Conservation (phyloP, 352 stramenopile species). For the Phytopythium aichiense region DNA sequence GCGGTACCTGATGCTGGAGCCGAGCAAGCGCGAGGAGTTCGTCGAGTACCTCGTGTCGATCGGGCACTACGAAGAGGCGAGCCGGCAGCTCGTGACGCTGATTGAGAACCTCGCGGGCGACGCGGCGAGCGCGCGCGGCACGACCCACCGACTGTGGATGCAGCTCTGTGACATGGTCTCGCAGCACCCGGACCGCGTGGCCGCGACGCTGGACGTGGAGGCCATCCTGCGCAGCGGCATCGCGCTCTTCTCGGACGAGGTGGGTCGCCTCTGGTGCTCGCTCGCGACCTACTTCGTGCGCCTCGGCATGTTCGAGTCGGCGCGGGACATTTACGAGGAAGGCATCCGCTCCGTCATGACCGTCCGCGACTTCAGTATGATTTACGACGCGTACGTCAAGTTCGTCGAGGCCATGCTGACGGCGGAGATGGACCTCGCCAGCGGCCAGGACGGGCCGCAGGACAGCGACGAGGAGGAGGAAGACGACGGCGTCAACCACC, state of each 20-base stretch:
- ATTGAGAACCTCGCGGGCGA: conserved; percentile 51
- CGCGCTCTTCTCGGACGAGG: conserved; percentile 93
- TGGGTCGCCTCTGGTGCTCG: conserved; percentile 96
- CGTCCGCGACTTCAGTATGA: conserved; percentile 97
- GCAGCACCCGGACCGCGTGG: conserved; percentile 91
- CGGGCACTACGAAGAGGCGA: conserved; percentile 77
- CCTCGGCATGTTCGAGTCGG: conserved; percentile 95
- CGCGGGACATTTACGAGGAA: conserved; percentile 96
- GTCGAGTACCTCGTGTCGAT: conserved; percentile 75
- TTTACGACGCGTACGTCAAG: conserved; percentile 98
- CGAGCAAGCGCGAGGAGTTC: conserved; percentile 62
- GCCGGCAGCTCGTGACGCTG: conserved; percentile 74
- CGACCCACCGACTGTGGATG: conserved; percentile 96
- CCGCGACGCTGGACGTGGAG: conserved; percentile 91
- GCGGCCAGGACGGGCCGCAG: conserved; percentile 19
- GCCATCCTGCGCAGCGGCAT: conserved; percentile 94
- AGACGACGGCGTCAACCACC: conserved; percentile 48
- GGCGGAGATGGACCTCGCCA: conserved; percentile 91
- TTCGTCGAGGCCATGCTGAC: conserved; percentile 98
- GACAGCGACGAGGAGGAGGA: conserved; percentile 60
- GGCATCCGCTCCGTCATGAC: conserved; percentile 69
- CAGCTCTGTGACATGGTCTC: conserved; percentile 95
- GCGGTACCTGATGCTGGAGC: conserved; percentile 85
- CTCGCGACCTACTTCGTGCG: conserved; percentile 98
- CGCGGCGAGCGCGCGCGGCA: conserved; percentile 28